Evolutionary conservation across 768 basidiomycete genomes (phyloP).

Genomic region (Chlorophyllum brunneum): DNA sequence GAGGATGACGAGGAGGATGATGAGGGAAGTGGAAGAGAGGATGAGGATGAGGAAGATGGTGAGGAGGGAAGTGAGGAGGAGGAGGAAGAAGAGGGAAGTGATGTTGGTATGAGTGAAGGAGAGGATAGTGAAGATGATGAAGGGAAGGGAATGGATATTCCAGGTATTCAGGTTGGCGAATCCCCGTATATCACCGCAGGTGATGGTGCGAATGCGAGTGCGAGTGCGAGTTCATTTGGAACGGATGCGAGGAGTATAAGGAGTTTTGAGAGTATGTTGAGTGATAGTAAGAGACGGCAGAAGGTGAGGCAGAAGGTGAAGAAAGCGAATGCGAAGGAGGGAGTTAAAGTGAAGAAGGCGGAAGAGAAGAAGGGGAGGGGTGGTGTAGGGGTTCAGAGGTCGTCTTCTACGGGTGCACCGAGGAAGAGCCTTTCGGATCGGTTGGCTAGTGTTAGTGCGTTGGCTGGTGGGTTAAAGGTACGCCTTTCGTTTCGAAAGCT

Average conservation of each 20-base stretch:
- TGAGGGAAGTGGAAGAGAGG: slow-evolving; percentile 36
- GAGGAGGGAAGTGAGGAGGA: slow-evolving; percentile 35
- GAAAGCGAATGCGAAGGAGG: slow-evolving; percentile 18
- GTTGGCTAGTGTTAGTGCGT: slow-evolving; percentile 71
- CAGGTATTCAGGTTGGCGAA: slow-evolving; percentile 6
- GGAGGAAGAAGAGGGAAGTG: slow-evolving; percentile 28
- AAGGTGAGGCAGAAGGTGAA: slow-evolving; percentile 14
- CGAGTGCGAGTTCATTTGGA: slow-evolving; percentile 25
- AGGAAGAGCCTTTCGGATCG: slow-evolving; percentile 80
- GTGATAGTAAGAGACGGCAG: slow-evolving; percentile 29
- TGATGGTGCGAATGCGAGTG: neutral
- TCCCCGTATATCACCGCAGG: neutral
- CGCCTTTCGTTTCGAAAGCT: slow-evolving; percentile 12
- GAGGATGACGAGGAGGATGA: slow-evolving; percentile 38
- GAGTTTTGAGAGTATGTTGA: slow-evolving; percentile 88
- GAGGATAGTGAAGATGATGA: slow-evolving; percentile 28
- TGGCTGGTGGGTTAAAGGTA: slow-evolving; percentile 42
- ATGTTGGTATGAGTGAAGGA: slow-evolving; percentile 29
- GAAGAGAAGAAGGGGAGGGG: slow-evolving; percentile 18
- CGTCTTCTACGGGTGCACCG: slow-evolving; percentile 16
- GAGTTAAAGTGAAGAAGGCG: slow-evolving; percentile 16
- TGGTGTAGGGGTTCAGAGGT: slow-evolving; percentile 10
- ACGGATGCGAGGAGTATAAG: slow-evolving; percentile 71
- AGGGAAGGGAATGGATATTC: slow-evolving; percentile 26
- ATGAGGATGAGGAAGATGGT: slow-evolving; percentile 36